Percentiles rank a stretch among this genome's conserved stretches.
These are phyloP conservation scores for Rhizopus sp. DNA, from an alignment of 371 early-diverging fungal genomes.

Conservation along the genomic window DNA sequence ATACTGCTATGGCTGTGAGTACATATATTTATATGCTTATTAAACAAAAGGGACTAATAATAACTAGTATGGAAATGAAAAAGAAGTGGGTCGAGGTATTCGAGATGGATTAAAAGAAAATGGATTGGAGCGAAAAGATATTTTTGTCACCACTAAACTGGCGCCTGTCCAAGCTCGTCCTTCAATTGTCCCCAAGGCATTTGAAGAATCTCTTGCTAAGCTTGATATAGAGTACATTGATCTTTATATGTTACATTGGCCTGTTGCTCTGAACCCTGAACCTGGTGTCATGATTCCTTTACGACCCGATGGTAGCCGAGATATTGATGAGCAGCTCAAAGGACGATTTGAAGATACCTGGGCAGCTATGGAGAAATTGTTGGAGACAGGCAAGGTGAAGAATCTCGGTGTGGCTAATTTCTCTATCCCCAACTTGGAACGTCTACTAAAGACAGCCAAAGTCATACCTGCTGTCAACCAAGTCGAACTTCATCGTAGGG, in stretches of 20 bases:
- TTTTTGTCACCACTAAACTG: constrained; percentile 94
- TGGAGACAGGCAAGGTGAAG: constrained; percentile 66
- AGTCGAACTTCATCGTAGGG: constrained; percentile 70
- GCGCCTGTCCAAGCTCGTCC: constrained; percentile 59
- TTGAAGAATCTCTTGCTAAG: constrained; percentile 51
- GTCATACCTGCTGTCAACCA: constrained; percentile 70
- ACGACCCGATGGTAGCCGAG: constrained; percentile 41
- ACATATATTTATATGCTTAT: constrained; percentile 16
- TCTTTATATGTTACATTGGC: constrained; percentile 63
- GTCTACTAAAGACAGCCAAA: constrained; percentile 53
- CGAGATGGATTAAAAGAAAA: constrained; percentile 52
- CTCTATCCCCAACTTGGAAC: constrained; percentile 50
- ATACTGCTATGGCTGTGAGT: constrained; percentile 60
- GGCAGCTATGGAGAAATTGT: constrained; percentile 65
- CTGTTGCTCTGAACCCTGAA: constrained; percentile 42
- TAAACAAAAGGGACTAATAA: background rate
- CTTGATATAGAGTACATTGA: constrained; percentile 71
- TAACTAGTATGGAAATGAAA: constrained; percentile 68
- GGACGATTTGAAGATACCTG: constrained; percentile 43
- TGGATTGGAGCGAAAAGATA: constrained; percentile 57
- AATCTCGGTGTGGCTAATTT: constrained; percentile 72
- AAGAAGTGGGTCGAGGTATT: constrained; percentile 67
- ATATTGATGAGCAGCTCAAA: constrained; percentile 27
- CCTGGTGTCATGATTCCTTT: constrained; percentile 32
- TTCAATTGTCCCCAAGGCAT: constrained; percentile 45